Percentiles rank a stretch among this genome's conserved stretches.
Evolutionary conservation across 2,329 filamentous ascomycete genomes (phyloP).

Genomic region (Paracamarosporium sp.): DNA sequence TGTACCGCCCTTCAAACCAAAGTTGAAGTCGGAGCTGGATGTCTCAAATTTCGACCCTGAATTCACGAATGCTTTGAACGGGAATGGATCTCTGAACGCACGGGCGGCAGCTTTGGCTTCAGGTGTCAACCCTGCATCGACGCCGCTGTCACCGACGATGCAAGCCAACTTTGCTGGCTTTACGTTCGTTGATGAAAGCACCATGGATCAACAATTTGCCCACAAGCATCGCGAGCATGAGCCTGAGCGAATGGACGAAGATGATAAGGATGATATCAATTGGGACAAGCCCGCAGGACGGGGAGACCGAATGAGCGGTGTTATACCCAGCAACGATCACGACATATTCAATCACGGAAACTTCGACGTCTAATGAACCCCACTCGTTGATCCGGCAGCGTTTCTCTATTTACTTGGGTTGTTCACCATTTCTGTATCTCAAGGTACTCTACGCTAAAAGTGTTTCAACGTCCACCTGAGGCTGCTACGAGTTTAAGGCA

Average conservation of each 20-base stretch:
- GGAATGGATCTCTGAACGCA: slow-evolving; percentile 85
- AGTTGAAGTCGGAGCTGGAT: slow-evolving; percentile 93
- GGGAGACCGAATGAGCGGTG: slow-evolving; percentile 60
- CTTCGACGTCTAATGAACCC: slow-evolving; percentile 41
- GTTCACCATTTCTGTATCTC: slow-evolving; percentile 19
- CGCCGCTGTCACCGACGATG: slow-evolving; percentile 90
- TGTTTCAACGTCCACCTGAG: slow-evolving; percentile 27
- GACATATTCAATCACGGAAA: slow-evolving; percentile 56
- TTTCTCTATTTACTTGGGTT: slow-evolving; percentile 11
- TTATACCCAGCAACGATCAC: slow-evolving; percentile 53
- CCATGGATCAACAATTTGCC: slow-evolving; percentile 81
- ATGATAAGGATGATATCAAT: slow-evolving; percentile 50
- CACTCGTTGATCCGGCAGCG: slow-evolving; percentile 8
- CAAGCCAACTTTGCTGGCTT: slow-evolving; percentile 99
- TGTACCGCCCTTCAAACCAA: slow-evolving; percentile 96
- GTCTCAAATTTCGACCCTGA: slow-evolving; percentile 99
- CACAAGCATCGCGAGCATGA: slow-evolving; percentile 47
- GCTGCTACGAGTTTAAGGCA: slow-evolving; percentile 25
- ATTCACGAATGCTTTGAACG: slow-evolving; percentile 93
- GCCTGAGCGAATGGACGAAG: slow-evolving; percentile 54
- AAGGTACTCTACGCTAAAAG: slow-evolving; percentile 32
- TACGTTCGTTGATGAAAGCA: slow-evolving; percentile 98
- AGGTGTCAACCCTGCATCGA: slow-evolving; percentile 82
- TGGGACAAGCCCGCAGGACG: slow-evolving; percentile 49
- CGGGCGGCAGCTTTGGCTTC: slow-evolving; percentile 85